A percentile compares a stretch with the other conserved stretches of the same genome.
phyloP scores from a whole-genome alignment of 306 rosid species.

The Lathyrus oleraceus region DNA sequence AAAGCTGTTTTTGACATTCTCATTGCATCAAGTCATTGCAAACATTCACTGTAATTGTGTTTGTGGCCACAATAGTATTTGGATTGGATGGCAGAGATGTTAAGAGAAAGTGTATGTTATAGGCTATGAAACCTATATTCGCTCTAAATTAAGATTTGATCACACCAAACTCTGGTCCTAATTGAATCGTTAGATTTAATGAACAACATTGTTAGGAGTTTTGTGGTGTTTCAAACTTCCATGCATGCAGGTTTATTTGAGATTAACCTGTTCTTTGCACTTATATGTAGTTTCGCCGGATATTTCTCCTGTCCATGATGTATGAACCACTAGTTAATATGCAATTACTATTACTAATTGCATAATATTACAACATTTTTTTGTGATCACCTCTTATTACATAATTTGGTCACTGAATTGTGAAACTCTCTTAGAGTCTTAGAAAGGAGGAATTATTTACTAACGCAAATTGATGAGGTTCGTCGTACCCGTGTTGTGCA shows the following conservation, averaged over 20 bases:
- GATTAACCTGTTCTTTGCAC: slow-evolving; percentile 2
- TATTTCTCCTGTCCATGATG: slow-evolving; percentile 20
- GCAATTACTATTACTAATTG: background rate
- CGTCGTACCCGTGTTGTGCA: slow-evolving; percentile 87
- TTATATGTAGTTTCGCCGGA: slow-evolving; percentile 8
- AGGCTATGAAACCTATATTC: background rate
- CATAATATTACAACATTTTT: background rate
- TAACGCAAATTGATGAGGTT: slow-evolving; percentile 80
- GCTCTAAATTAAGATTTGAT: background rate
- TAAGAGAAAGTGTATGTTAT: background rate
- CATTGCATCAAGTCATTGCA: background rate
- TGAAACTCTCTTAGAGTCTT: slow-evolving; percentile 55
- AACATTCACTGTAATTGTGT: slow-evolving; percentile 1
- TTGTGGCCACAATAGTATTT: slow-evolving; percentile 18
- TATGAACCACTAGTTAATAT: slow-evolving; percentile 13
- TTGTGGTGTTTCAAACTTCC: slow-evolving; percentile 7
- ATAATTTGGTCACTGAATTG: slow-evolving; percentile 38
- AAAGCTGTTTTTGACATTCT: slow-evolving; percentile 20
- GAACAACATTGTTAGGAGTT: background rate
- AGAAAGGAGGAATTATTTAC: slow-evolving; percentile 58
- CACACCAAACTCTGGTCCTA: background rate
- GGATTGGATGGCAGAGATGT: slow-evolving; percentile 4
- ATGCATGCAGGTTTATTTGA: background rate
- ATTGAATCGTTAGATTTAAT: background rate
- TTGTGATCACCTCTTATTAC: slow-evolving; percentile 6